These are phyloP conservation scores for Arctium lappa DNA, from an alignment of 129 eudicot genomes.

Conservation along the genomic window DNA sequence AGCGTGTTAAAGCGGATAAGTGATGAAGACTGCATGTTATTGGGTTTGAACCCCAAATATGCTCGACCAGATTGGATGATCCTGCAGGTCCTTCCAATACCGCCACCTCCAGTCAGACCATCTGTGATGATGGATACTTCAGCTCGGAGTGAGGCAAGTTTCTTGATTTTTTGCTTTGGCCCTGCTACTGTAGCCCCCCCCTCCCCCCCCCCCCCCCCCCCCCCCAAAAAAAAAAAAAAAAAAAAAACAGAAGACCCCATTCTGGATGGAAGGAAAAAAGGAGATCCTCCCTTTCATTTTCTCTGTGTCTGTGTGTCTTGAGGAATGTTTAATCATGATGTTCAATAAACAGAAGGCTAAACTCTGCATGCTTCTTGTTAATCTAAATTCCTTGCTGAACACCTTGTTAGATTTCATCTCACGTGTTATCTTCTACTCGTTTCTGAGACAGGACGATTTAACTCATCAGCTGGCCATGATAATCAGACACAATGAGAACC, in stretches of 20 bases:
- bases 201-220: neutral
- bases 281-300: neutral
- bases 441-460: conserved; percentile 74
- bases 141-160: conserved; percentile 87
- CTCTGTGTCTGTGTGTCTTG: neutral
- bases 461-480: conserved; percentile 99
- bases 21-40: conserved; percentile 80
- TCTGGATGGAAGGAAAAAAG: neutral
- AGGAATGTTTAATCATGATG: neutral
- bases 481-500: conserved; percentile 86
- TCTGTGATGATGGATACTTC: conserved; percentile 99
- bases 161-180: neutral
- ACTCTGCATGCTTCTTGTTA: neutral
- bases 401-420: neutral
- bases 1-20: conserved; percentile 81
- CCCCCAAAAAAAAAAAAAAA: too few relatives aligned
- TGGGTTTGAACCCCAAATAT: conserved; percentile 91
- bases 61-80: conserved; percentile 99
- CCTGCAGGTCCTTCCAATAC: conserved; percentile 92
- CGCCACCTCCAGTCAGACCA: conserved; percentile 99
- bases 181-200: neutral
- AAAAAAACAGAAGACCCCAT: neutral
- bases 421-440: neutral
- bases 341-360: neutral
- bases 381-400: neutral